Evolutionary conservation across 2,329 filamentous ascomycete genomes (phyloP).

Genomic region (Cladosporium sphaerospermum): DNA sequence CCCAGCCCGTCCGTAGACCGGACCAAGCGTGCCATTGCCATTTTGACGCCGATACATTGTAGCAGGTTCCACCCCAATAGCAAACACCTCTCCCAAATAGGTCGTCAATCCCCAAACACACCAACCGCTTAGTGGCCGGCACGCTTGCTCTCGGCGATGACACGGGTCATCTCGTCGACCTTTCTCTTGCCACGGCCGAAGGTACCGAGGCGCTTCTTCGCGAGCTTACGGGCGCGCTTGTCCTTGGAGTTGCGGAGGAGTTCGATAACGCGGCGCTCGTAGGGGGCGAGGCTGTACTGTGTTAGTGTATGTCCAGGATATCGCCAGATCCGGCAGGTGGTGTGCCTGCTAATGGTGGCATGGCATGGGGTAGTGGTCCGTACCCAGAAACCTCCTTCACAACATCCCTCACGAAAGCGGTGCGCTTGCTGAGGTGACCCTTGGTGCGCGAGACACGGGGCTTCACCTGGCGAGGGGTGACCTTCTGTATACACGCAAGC

Average conservation of each 20-base stretch:
- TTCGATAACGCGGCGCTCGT: slow-evolving; percentile 99
- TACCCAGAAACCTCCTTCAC: slow-evolving; percentile 98
- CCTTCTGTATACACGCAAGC: slow-evolving; percentile 34
- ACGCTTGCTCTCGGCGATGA: slow-evolving; percentile 93
- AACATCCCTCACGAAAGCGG: slow-evolving; percentile 92
- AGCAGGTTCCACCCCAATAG: slow-evolving; percentile 18
- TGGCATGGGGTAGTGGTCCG: slow-evolving; percentile 28
- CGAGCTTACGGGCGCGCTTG: slow-evolving; percentile 97
- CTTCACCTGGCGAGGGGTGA: slow-evolving; percentile 46
- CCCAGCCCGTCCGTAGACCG: slow-evolving; percentile 4
- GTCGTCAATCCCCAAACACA: slow-evolving; percentile 10
- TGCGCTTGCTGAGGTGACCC: slow-evolving; percentile 94
- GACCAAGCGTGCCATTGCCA: slow-evolving; percentile 7
- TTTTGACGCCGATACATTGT: slow-evolving; percentile 14
- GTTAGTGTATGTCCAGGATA: slow-evolving; percentile 14
- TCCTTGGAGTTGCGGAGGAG: slow-evolving; percentile 98
- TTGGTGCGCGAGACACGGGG: slow-evolving; percentile 63
- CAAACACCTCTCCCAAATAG: slow-evolving; percentile 13
- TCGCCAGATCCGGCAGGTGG: neutral
- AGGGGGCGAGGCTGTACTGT: slow-evolving; percentile 36
- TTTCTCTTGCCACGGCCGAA: slow-evolving; percentile 99
- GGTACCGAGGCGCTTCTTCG: slow-evolving; percentile 99
- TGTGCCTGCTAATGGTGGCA: neutral
- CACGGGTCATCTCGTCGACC: slow-evolving; percentile 97
- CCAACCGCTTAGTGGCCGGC: slow-evolving; percentile 57